Conservation (phyloP, 2,329 filamentous ascomycete species). For the Beauveria sp. region DNA sequence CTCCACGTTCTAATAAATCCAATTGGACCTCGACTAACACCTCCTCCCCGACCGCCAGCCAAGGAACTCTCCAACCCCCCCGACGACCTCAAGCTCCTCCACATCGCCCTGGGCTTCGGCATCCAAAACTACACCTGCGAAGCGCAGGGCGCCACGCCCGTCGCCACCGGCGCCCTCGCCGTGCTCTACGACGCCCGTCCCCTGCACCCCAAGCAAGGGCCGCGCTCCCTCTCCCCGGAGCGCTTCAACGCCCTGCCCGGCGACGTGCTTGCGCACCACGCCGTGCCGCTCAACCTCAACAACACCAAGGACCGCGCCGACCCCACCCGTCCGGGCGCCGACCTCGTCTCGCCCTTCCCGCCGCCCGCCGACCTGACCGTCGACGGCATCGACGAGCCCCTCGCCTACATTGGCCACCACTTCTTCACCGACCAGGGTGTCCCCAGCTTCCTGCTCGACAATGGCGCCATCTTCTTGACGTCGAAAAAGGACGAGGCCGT, state of each 20-base stretch:
- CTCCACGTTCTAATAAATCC: neutral
- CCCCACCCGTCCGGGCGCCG: constrained; percentile 31
- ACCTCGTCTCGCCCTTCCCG: constrained; percentile 38
- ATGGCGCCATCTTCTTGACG: constrained; percentile 30
- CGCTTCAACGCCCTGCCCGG: constrained; percentile 34
- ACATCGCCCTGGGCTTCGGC: constrained; percentile 55
- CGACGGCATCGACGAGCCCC: constrained; percentile 21
- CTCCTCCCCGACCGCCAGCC: constrained; percentile 18
- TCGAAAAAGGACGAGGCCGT: constrained; percentile 42
- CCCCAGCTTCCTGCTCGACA: constrained; percentile 53
- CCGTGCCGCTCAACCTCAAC: constrained; percentile 42
- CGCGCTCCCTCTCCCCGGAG: constrained; percentile 28
- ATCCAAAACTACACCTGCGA: constrained; percentile 63
- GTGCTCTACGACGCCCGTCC: constrained; percentile 50
- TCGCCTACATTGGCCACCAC: constrained; percentile 54
- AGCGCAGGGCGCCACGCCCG: constrained; percentile 26
- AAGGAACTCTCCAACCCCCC: constrained; percentile 38
- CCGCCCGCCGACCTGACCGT: constrained; percentile 31
- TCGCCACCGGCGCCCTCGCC: constrained; percentile 48
- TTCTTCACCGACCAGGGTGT: constrained; percentile 50
- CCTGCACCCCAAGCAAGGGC: constrained; percentile 40
- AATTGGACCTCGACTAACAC: neutral
- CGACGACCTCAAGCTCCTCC: constrained; percentile 34
- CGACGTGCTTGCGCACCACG: constrained; percentile 31
- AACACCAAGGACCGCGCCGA: constrained; percentile 21